Evolutionary conservation across 495 filamentous ascomycete species (phyloP).

Genomic region (Hypoxylon fragiforme): DNA sequence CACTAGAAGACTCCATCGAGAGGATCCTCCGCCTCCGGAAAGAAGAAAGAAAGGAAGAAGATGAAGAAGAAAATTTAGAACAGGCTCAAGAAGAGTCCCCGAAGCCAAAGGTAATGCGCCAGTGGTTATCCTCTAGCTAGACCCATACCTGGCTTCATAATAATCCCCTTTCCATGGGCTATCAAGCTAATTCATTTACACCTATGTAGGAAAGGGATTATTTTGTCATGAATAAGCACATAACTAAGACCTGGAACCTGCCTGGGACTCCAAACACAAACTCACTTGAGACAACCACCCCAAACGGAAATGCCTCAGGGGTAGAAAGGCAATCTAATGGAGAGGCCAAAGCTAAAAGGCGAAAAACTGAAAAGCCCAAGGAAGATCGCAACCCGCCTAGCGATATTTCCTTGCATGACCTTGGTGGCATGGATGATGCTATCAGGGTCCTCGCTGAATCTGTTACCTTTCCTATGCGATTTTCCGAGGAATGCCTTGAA

Average conservation of each 20-base stretch:
- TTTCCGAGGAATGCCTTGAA: constrained; percentile 55
- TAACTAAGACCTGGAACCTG: constrained; percentile 52
- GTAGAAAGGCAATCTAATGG: constrained; percentile 59
- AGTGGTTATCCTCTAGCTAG: background rate
- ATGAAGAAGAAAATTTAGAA: constrained; percentile 64
- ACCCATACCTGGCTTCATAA: background rate
- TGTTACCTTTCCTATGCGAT: constrained; percentile 76
- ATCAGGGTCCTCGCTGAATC: constrained; percentile 76
- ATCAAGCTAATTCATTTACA: constrained; percentile 12
- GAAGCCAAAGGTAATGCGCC: constrained; percentile 33
- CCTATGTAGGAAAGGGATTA: constrained; percentile 57
- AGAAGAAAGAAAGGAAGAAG: constrained; percentile 62
- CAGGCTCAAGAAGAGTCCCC: constrained; percentile 51
- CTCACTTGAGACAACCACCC: constrained; percentile 15
- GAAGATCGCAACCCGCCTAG: constrained; percentile 65
- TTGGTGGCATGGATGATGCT: constrained; percentile 84
- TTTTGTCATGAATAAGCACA: constrained; percentile 69
- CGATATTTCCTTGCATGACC: constrained; percentile 73
- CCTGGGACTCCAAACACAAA: constrained; percentile 11
- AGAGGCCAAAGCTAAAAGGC: constrained; percentile 69
- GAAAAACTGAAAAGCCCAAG: constrained; percentile 53
- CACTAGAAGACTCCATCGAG: constrained; percentile 84
- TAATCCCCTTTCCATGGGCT: background rate
- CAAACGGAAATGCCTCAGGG: constrained; percentile 11
- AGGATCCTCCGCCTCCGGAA: constrained; percentile 75